Evolutionary conservation across 768 basidiomycete species (phyloP), one percentile per base, ranked within the genome.

Genomic region (Mycena galericulata): DNA sequence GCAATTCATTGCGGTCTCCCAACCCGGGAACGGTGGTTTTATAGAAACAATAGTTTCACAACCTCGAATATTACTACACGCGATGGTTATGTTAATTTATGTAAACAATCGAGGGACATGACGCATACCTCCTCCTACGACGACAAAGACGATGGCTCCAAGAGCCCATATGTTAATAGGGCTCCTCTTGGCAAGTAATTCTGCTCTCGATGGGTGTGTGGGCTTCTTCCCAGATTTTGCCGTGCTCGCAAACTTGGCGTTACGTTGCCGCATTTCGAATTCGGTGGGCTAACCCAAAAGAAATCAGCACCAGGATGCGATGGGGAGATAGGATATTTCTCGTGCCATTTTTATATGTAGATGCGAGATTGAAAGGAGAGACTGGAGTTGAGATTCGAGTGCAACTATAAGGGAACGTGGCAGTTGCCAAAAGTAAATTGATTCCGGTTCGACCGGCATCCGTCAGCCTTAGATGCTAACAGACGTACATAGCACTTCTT

Each of bases 261-360:
- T 96, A 79, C 89, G 88, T 75, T 89, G 88, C 73, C 92, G 90
- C 80, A 94, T 86, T 75, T 95, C 93, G 77, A 92, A 94, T 83
- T 92, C 88, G 61, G 91, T 93, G 59, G 93, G 92, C 92, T 94
- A 74, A 10, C 47, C 10, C 47, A 8, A 20, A 22, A 68, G 41
- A 12, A 51, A 64, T 57, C 61, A 56, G 49, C 45, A 65, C 40
- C 50, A 43, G 20, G 62, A 36, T 59, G 60, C 29, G 27, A 58
- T 27, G 14, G 22, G 11, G 20, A 54, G 26, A 40, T 26, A 8
- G n/a, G 54, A 20, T 10, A 49, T 43, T 15, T 30, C 30, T 51
- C 62, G 10, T 68, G 67, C 67, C 67, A 68, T 68, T 65, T 71
- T 62, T 47, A n/a, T 20, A 54, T 24, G 17, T 36, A 58, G 24